Conservation (phyloP, 306 rosid genomes). For the Prunus salicina region DNA sequence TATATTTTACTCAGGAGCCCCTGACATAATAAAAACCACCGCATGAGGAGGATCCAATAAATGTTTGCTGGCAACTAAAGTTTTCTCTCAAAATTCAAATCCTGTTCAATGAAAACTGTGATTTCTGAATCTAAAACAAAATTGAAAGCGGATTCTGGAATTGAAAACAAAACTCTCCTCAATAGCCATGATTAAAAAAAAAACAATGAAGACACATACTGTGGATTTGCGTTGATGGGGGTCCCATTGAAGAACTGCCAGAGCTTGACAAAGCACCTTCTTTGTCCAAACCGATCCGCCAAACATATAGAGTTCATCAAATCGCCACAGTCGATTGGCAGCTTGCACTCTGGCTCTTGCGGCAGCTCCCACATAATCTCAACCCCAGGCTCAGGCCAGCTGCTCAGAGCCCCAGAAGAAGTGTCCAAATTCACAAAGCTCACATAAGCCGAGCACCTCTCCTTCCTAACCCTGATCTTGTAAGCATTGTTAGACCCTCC, state of each 20-base stretch:
- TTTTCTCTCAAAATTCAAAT: no score
- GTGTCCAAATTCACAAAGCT: slow-evolving; percentile 22
- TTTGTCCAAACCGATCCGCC: slow-evolving; percentile 22
- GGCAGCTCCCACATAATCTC: slow-evolving; percentile 23
- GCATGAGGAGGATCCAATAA: not conserved
- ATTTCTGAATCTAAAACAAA: no score
- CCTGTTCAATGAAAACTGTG: no score
- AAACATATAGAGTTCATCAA: slow-evolving; percentile 38
- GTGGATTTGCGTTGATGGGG: slow-evolving; percentile 26
- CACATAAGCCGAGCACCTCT: slow-evolving; percentile 14
- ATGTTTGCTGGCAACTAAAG: not conserved
- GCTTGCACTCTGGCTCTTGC: slow-evolving; percentile 10
- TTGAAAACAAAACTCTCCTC: no score
- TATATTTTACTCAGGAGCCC: not conserved
- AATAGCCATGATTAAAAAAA: no score
- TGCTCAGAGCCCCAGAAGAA: not conserved
- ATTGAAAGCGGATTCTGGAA: no score
- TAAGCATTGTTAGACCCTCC: slow-evolving; percentile 21
- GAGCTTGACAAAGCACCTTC: no score
- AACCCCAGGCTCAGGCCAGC: slow-evolving; percentile 21
- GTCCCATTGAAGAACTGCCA: slow-evolving; percentile 54
- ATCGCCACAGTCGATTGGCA: slow-evolving; percentile 26
- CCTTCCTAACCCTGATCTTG: not conserved
- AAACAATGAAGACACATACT: not conserved
- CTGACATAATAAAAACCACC: not conserved